Conservation (phyloP, 352 stramenopile species). For the Pythium periplocum region DNA sequence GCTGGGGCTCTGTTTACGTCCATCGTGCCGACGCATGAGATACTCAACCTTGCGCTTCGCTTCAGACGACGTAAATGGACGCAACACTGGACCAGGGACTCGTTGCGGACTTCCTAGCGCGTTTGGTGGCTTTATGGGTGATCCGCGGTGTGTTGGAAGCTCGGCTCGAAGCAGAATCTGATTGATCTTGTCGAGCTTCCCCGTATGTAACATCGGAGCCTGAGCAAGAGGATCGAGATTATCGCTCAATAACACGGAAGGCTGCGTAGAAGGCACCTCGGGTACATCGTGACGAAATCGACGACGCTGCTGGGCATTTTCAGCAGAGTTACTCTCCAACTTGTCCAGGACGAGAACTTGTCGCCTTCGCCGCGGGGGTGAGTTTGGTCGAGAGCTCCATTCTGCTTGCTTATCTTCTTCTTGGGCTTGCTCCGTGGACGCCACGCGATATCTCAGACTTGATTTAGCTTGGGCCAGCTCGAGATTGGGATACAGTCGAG, state of each 20-base stretch:
- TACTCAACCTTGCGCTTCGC: slow-evolving; percentile 3
- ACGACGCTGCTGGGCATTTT: neutral
- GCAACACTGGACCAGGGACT: neutral
- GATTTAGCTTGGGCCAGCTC: slow-evolving; percentile 7
- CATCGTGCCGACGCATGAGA: neutral
- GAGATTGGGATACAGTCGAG: slow-evolving; percentile 5
- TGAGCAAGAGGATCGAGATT: neutral
- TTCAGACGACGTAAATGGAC: neutral
- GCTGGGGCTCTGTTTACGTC: neutral
- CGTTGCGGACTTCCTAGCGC: neutral
- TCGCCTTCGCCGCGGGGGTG: neutral
- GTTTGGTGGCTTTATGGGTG: neutral
- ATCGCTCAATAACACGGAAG: neutral
- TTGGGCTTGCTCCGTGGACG: slow-evolving; percentile 1
- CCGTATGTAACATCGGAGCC: slow-evolving; percentile 1
- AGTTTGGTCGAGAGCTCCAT: neutral
- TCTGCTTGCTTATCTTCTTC: slow-evolving; percentile 1
- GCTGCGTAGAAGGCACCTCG: neutral
- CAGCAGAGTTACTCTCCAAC: no score
- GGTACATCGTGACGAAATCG: slow-evolving; percentile 1
- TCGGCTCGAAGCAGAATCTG: slow-evolving; percentile 2
- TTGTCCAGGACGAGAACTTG: neutral
- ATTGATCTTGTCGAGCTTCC: slow-evolving; percentile 4
- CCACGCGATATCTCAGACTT: slow-evolving; percentile 2
- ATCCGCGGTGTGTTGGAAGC: neutral